Conservation (phyloP, 73 alveolate genomes). For the Effrenium voratum region DNA sequence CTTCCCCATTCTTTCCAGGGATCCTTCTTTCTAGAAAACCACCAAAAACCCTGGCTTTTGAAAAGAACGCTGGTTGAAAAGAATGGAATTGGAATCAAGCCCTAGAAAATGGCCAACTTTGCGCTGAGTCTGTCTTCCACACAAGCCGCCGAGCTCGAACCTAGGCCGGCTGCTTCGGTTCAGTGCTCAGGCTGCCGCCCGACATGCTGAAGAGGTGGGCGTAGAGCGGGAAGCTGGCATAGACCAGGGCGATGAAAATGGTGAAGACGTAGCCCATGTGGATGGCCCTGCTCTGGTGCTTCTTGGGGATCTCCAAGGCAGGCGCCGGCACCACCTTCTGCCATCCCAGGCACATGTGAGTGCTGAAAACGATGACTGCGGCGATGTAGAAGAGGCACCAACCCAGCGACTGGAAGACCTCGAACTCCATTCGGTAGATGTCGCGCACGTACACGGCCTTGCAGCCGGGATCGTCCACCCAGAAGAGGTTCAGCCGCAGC, state of each 20-base stretch:
- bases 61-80: too few species aligned
- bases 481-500: slow-evolving; percentile 75
- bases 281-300: slow-evolving; percentile 85
- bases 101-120: too few species aligned
- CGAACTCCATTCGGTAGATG: slow-evolving; percentile 94
- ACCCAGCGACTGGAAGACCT: slow-evolving; percentile 89
- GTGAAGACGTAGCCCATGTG: slow-evolving; percentile 94
- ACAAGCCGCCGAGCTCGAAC: too few species aligned
- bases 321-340: slow-evolving; percentile 94
- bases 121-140: too few species aligned
- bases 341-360: slow-evolving; percentile 94
- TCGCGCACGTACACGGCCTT: slow-evolving; percentile 80
- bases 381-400: slow-evolving; percentile 90
- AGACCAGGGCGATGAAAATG: slow-evolving; percentile 78
- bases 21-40: too few species aligned
- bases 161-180: too few species aligned
- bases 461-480: slow-evolving; percentile 93
- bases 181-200: slow-evolving; percentile 57
- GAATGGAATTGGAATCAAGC: too few species aligned
- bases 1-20: too few species aligned
- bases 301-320: slow-evolving; percentile 92
- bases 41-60: too few species aligned
- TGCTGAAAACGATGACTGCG: slow-evolving; percentile 90
- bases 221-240: slow-evolving; percentile 83
- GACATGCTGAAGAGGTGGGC: slow-evolving; percentile 91